Conservation (phyloP, 2,329 filamentous ascomycete species). For the Ophiocordyceps camponoti-rufipedis region DNA sequence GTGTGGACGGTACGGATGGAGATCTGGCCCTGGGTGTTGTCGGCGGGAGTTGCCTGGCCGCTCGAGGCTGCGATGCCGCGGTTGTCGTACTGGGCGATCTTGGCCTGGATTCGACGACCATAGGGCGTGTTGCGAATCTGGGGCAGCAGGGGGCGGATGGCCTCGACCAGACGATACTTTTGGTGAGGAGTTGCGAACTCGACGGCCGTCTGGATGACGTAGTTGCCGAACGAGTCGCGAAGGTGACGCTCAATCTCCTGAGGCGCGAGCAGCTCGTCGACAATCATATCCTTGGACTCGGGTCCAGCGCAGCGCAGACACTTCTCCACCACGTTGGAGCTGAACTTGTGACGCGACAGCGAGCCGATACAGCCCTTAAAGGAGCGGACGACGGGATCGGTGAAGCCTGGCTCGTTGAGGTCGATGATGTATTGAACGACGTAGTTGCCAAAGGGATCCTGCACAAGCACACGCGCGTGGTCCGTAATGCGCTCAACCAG, state of each 20-base stretch:
- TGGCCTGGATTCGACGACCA: conserved; percentile 81
- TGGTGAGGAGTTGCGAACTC: conserved; percentile 62
- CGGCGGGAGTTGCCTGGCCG: conserved; percentile 32
- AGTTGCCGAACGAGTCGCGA: conserved; percentile 89
- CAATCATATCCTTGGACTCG: conserved; percentile 59
- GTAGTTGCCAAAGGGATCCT: conserved; percentile 97
- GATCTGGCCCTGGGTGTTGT: conserved; percentile 35
- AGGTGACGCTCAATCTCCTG: conserved; percentile 75
- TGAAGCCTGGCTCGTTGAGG: conserved; percentile 72
- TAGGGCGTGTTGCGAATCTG: conserved; percentile 82
- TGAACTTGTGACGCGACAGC: conserved; percentile 92
- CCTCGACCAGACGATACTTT: conserved; percentile 62
- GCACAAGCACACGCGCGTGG: conserved; percentile 75
- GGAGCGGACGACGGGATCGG: conserved; percentile 66
- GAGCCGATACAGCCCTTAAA: conserved; percentile 57
- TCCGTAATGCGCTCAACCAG: conserved; percentile 75
- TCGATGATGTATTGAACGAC: conserved; percentile 98
- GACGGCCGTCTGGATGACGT: conserved; percentile 91
- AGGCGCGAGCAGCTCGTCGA: conserved; percentile 59
- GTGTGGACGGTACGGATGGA: conserved; percentile 24
- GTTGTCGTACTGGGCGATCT: conserved; percentile 50
- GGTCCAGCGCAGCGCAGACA: conserved; percentile 69
- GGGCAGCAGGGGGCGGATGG: conserved; percentile 69
- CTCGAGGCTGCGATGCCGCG: conserved; percentile 23
- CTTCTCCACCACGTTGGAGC: conserved; percentile 97